phyloP scores from a whole-genome alignment of 2,329 filamentous ascomycete genomes.

The Fusarium bactridioides region DNA sequence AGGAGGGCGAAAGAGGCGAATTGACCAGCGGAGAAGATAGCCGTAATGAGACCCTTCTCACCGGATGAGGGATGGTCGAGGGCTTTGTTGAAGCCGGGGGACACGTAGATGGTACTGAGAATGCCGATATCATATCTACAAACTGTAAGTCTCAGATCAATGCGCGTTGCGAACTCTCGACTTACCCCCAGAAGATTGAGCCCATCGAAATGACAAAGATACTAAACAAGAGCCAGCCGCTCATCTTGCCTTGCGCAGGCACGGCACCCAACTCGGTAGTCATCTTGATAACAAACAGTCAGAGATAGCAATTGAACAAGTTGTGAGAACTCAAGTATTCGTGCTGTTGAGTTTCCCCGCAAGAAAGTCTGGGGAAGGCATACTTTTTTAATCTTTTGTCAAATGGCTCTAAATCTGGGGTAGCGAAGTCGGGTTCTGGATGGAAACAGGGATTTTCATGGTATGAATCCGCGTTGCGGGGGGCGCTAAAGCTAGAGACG shows the following conservation, averaged over 20 bases:
- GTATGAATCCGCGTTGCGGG: conserved; percentile 3
- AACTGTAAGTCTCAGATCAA: background rate
- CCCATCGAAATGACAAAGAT: conserved; percentile 16
- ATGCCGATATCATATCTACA: conserved; percentile 12
- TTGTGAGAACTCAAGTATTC: background rate
- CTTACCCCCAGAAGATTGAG: conserved; percentile 16
- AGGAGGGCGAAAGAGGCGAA: conserved; percentile 8
- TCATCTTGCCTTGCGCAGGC: conserved; percentile 11
- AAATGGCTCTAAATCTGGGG: conserved; percentile 8
- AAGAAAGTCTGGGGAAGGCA: conserved; percentile 14
- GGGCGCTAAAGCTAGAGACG: background rate
- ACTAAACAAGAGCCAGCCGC: conserved; percentile 12
- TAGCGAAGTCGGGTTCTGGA: background rate
- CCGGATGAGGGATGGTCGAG: background rate
- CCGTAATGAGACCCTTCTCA: conserved; percentile 14
- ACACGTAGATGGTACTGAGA: conserved; percentile 14
- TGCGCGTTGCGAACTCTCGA: rapidly evolving
- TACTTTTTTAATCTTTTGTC: conserved; percentile 10
- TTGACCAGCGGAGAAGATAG: conserved; percentile 13
- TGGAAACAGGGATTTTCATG: background rate
- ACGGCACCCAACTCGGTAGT: background rate
- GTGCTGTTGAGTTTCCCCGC: background rate
- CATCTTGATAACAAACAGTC: background rate
- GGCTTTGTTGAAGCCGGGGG: conserved; percentile 11
- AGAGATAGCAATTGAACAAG: background rate